A percentile compares a stretch with the other conserved stretches of the same genome.
Conservation (phyloP, 768 basidiomycete species). For the Termitomyces sp. region DNA sequence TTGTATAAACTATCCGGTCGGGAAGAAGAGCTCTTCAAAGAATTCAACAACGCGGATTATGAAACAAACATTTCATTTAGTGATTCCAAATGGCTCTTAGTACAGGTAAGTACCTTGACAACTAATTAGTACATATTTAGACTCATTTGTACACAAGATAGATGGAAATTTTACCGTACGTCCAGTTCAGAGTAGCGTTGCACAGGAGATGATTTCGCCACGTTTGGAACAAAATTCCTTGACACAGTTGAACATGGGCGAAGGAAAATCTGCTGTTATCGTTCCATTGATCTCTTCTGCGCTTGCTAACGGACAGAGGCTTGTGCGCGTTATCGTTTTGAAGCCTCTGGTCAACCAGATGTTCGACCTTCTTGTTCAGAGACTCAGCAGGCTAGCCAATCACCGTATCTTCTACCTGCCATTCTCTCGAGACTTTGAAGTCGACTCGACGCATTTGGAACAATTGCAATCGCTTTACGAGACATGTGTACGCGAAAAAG, state of each 20-base stretch:
- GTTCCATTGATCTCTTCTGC: constrained; percentile 37
- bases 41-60: constrained; percentile 17
- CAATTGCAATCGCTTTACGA: constrained; percentile 28
- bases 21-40: constrained; percentile 27
- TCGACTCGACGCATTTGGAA: constrained; percentile 14
- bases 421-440: constrained; percentile 37
- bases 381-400: constrained; percentile 40
- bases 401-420: constrained; percentile 47
- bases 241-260: constrained; percentile 56
- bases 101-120: constrained; percentile 29
- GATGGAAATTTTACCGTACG: constrained; percentile 31
- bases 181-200: constrained; percentile 36
- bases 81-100: constrained; percentile 39
- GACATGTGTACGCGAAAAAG: constrained; percentile 34
- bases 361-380: constrained; percentile 43
- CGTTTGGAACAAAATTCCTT: constrained; percentile 28
- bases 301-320: constrained; percentile 38
- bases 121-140: neutral
- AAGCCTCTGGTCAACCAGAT: constrained; percentile 44
- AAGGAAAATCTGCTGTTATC: constrained; percentile 52
- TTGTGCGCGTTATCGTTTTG: constrained; percentile 48
- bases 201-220: constrained; percentile 45
- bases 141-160: neutral
- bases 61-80: constrained; percentile 7
- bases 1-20: constrained; percentile 12